These are phyloP conservation scores for Globisporangium ultimum DNA, from an alignment of 352 stramenopile genomes.

Conservation along the genomic window DNA sequence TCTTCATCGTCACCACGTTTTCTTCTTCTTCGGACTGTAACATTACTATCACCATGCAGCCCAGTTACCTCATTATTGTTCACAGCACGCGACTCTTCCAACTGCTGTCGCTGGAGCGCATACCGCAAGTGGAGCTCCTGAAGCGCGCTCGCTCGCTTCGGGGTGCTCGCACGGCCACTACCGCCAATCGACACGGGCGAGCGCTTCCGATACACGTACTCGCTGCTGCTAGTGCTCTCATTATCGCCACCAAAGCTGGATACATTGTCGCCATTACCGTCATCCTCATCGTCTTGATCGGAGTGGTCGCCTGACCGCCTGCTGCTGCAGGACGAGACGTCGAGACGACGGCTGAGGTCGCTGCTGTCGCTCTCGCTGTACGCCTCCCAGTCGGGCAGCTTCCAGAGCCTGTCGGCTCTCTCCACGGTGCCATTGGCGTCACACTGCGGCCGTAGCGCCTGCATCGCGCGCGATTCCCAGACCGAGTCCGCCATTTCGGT, in stretches of 20 bases:
- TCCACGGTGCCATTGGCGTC: background rate
- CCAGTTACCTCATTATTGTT: too few relatives aligned
- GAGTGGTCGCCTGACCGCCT: conserved; percentile 2
- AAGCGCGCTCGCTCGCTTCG: conserved; percentile 8
- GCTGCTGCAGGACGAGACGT: conserved; percentile 10
- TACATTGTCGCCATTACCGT: conserved; percentile 4
- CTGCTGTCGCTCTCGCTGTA: conserved; percentile 34
- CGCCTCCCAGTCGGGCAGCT: conserved; percentile 52
- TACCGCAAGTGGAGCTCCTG: conserved; percentile 16
- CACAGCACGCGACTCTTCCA: background rate
- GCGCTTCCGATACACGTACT: background rate
- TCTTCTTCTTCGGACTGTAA: too few relatives aligned
- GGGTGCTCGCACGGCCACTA: background rate
- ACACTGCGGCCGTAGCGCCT: conserved; percentile 9
- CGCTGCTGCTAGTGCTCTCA: background rate
- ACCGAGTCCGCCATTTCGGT: background rate
- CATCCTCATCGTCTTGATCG: too few relatives aligned
- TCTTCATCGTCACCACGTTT: background rate
- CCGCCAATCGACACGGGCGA: conserved; percentile 8
- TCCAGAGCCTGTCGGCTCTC: conserved; percentile 19
- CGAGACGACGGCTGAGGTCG: conserved; percentile 1
- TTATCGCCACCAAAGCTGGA: background rate
- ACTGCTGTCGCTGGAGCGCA: conserved; percentile 9
- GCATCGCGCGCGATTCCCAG: conserved; percentile 5
- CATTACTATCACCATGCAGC: background rate